These are phyloP conservation scores for Lycium ferocissimum DNA, from an alignment of 257 asterid species.

Conservation along the genomic window DNA sequence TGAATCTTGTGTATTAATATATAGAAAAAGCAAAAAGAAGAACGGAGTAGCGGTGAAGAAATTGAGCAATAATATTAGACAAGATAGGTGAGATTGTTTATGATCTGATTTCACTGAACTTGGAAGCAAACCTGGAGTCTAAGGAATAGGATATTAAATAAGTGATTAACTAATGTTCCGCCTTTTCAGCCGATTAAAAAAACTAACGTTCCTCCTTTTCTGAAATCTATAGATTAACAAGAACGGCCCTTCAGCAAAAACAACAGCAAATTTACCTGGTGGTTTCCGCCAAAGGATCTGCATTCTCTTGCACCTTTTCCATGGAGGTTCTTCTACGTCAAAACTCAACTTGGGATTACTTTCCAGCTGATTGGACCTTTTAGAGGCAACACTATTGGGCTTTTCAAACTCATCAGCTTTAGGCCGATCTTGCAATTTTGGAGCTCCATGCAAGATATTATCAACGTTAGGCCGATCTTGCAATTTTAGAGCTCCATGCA, in stretches of 20 bases:
- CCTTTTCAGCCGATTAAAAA: neutral
- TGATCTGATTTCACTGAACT: neutral
- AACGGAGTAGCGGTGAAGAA: conserved; percentile 5
- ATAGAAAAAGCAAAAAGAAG: neutral
- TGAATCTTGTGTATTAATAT: conserved; percentile 1
- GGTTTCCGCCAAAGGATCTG: conserved; percentile 84
- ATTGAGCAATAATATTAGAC: neutral
- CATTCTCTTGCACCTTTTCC: conserved; percentile 66
- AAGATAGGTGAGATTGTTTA: conserved; percentile 5
- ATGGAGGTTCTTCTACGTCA: conserved; percentile 65
- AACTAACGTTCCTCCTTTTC: neutral
- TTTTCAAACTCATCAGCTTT: conserved; percentile 36
- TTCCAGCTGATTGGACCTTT: conserved; percentile 46
- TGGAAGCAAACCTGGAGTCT: conserved; percentile 1
- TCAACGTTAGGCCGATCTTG: too few species aligned
- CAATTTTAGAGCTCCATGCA: too few species aligned
- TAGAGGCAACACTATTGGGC: conserved; percentile 40
- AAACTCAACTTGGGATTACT: conserved; percentile 39
- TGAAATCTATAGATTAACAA: conserved; percentile 18
- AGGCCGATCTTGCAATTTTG: too few species aligned
- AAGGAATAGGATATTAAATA: neutral
- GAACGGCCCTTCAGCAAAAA: conserved; percentile 25
- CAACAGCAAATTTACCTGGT: conserved; percentile 66
- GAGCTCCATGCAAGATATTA: too few species aligned
- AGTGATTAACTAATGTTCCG: neutral